phyloP scores from a whole-genome alignment of 805 yeast species.

The Starmerella apicola region DNA sequence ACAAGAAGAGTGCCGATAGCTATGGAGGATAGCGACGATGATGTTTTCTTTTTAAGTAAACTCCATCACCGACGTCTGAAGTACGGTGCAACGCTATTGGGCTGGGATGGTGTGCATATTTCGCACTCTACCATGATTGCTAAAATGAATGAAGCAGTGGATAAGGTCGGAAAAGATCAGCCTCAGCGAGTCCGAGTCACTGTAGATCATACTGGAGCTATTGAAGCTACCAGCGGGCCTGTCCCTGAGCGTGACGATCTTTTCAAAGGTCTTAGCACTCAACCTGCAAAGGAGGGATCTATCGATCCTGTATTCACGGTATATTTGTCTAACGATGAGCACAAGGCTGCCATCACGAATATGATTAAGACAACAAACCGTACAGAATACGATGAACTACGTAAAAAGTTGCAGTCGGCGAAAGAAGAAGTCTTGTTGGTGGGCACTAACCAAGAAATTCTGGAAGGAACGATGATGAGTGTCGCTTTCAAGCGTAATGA shows the following conservation, averaged over 20 bases:
- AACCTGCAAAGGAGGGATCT: constrained; percentile 14
- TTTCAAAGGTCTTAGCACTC: constrained; percentile 22
- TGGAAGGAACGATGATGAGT: constrained; percentile 77
- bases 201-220: constrained; percentile 29
- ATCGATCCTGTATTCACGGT: constrained; percentile 41
- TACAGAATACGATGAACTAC: constrained; percentile 46
- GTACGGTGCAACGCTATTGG: constrained; percentile 43
- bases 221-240: constrained; percentile 29
- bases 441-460: constrained; percentile 46
- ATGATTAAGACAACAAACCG: constrained; percentile 79
- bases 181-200: constrained; percentile 41
- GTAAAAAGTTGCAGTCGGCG: constrained; percentile 31
- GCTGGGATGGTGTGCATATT: constrained; percentile 33
- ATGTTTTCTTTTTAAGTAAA: constrained; percentile 46
- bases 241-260: constrained; percentile 24
- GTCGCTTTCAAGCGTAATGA: constrained; percentile 49
- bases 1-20: constrained; percentile 22
- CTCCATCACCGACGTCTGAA: constrained; percentile 53
- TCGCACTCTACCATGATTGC: constrained; percentile 33
- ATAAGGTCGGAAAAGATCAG: constrained; percentile 11
- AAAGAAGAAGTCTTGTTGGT: constrained; percentile 55
- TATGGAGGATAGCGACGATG: constrained; percentile 22
- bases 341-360: constrained; percentile 37
- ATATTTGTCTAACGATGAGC: constrained; percentile 37
- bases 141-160: constrained; percentile 25